Evolutionary conservation across 768 basidiomycete genomes (phyloP), one percentile per base, ranked within the genome.

Genomic region (Cantharellus anzutake): DNA sequence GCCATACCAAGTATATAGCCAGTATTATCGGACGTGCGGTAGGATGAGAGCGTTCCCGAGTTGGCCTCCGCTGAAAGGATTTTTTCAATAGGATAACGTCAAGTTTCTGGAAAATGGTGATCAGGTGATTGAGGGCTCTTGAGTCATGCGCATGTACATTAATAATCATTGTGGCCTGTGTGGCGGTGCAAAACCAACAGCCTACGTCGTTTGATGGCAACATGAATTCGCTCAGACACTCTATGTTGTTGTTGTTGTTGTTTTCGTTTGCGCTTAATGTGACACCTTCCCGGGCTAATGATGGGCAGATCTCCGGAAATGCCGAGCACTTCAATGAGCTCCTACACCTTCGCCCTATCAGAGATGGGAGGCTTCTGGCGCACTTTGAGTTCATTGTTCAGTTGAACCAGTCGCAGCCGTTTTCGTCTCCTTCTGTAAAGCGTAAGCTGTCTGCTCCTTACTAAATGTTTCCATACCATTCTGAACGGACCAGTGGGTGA

Each of bases 1-100:
- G 82, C 61, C 88, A 90, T 65, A 91, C 88, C 4, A 91, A 91
- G 68, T 90, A 86, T 63, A 73, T 90, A 60, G 86, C 85, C 11
- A 85, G 78, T 67, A 86, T 84, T 5, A 68, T 69, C 2, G 72
- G 71, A 4, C 73, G 75, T 56, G 64, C 71, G 62, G 76, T 78
- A 60, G 59, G 69, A 11, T 29, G 29, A 0, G 20, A 29, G 20
- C 20, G 20, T 29, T 29, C 1, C 20, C 20, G 20, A 48, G 29
- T 48, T 48, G 44, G 29, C 29, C 44, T 48, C 44, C 29, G 44
- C 44, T 2, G 40, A 4, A 29, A 29, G 20, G 20, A 29, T 29
- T 29, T 29, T 29, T 29, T 29, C 20, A 29, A 29, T 29, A 29
- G 20, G 20, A 29, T 29, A 29, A 29, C 20, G 20, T 29, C 20